A percentile compares a stretch with the other conserved stretches of the same genome.
These are phyloP conservation scores for Pochonia chlamydosporia DNA, from an alignment of 2,329 filamentous ascomycete genomes.

Conservation along the genomic window DNA sequence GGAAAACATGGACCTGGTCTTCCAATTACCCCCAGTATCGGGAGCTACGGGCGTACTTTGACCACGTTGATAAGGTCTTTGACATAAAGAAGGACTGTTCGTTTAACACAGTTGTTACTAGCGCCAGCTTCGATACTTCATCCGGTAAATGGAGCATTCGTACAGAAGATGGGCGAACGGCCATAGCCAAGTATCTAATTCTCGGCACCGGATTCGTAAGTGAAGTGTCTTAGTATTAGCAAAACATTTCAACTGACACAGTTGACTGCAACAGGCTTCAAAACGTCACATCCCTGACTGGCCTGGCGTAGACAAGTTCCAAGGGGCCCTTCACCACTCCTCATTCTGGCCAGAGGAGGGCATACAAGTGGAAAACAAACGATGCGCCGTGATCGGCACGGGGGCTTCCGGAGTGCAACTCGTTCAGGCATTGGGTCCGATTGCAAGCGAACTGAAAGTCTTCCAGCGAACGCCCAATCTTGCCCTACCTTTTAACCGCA, in stretches of 20 bases:
- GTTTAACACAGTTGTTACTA: conserved; percentile 50
- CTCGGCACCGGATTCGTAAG: conserved; percentile 47
- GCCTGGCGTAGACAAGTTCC: conserved; percentile 53
- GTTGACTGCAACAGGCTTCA: conserved; percentile 33
- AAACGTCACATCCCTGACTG: conserved; percentile 57
- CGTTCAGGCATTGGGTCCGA: conserved; percentile 52
- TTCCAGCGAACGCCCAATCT: conserved; percentile 65
- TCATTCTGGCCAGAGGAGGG: conserved; percentile 55
- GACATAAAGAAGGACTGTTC: conserved; percentile 50
- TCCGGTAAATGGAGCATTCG: conserved; percentile 43
- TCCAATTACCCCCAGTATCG: conserved; percentile 44
- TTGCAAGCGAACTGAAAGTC: conserved; percentile 47
- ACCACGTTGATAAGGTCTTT: conserved; percentile 50
- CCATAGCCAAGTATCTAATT: conserved; percentile 45
- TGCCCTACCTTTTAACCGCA: conserved; percentile 54
- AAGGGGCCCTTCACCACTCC: conserved; percentile 53
- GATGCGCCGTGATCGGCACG: conserved; percentile 57
- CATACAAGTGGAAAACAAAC: conserved; percentile 52
- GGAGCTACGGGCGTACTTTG: conserved; percentile 53
- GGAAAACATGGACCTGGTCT: conserved; percentile 51
- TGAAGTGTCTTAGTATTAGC: background rate
- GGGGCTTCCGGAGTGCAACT: conserved; percentile 61
- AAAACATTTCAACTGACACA: background rate
- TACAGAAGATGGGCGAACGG: conserved; percentile 42
- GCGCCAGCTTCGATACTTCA: conserved; percentile 43